Base-by-base conservation (phyloP, 345 rosid genomes). In the Noccaea bulbosa region DNA sequence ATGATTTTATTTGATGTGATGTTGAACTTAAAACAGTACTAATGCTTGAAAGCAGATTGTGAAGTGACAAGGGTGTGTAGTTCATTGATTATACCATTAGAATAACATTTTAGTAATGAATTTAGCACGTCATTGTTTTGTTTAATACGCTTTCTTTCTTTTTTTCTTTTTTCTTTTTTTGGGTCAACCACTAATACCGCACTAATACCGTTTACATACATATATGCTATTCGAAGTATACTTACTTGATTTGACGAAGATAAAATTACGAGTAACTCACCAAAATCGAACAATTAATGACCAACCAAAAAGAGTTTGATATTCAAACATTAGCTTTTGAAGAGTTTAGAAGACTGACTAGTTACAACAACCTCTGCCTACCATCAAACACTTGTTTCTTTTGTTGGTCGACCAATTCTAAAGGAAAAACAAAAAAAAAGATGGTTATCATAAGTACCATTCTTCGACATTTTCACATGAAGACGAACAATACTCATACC, bases 361-460 rank as follows among this genome's bases (percentile, higher is more conserved):
- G 70, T 67, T 75, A 6, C 75, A 76, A 64, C 79, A 76, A 64
- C 54, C 75, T 48, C 55, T 76, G 75, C 79, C 79, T 63, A 75
- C 58, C 69, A 69, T 30, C 54, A 9, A 59, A 47, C 44, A 48
- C 48, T 62, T 30, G 52, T 69, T 69, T 55, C 65, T 46, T 40
- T 33, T 48, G 75, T 76, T 69, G 71, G 54, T 76, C 66, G 41
- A 76, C 70, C 75, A 65, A 44, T 59, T 49, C 62, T 58, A 24
- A 38, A 40, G 4, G 30, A 65, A 1, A 37, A 56, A 9, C n/a
- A n/a, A 35, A 11, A 4, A 10, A 0, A 2, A 12, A 24, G 2
- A 24, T 0, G 20, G 30, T 4, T 0, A 35, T 20, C 61, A 30
- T 41, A 52, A 53, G 45, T 38, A 7, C 4, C 57, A 59, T 16